Evolutionary conservation across 2,329 filamentous ascomycete species (phyloP), one percentile per base, ranked within the genome.

Genomic region (Xylariaceae sp.): DNA sequence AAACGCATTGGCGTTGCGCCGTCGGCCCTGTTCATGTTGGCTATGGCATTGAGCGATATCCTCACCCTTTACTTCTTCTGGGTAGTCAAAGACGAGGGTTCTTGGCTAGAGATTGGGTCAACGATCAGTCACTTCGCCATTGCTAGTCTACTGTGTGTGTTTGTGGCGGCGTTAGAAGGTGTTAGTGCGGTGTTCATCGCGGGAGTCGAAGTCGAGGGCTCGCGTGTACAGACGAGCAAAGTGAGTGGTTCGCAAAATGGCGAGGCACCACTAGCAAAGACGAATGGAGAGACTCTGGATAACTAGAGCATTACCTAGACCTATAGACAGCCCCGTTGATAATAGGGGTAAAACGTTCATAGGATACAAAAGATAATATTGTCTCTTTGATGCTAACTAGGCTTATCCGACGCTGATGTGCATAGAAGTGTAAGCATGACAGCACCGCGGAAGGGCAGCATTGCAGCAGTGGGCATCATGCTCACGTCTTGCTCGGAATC

Each of bases 41-140:
- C 96, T 54, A 96, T 97, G 85, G 89, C 89, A 0, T 84, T 95
- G 55, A 92, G 89, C 61, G 94, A 99, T 72, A 85, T 96, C 53
- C 81, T 97, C 72, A 97, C 94, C 2, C 80, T 99, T 55, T 90
- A 94, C 69, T 99, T 99, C 78, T 99, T 99, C 76, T 99, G 90
- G 86, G 90, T 96, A 68, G 94, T 99, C 51, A 89, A 89, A 69
- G 94, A 99, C 67, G 94, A 99, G 72, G 94, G 94, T 0, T 94
- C 89, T 18, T 99, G 94, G 94, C 77, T 99, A 61, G 94, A 99
- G 72, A 99, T 99, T 71, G 94, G 94, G 37, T 96, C 91, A 34
- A 97, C 91, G 2, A 99, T 99, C 66, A 96, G 86, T 69, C 92
- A 97, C 73, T 99, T 97, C 74, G 86, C 87, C 62, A 97, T 99